Evolutionary conservation across 441 rosid species (phyloP), one percentile per base, ranked within the genome.

Genomic region (Eruca vesicaria): DNA sequence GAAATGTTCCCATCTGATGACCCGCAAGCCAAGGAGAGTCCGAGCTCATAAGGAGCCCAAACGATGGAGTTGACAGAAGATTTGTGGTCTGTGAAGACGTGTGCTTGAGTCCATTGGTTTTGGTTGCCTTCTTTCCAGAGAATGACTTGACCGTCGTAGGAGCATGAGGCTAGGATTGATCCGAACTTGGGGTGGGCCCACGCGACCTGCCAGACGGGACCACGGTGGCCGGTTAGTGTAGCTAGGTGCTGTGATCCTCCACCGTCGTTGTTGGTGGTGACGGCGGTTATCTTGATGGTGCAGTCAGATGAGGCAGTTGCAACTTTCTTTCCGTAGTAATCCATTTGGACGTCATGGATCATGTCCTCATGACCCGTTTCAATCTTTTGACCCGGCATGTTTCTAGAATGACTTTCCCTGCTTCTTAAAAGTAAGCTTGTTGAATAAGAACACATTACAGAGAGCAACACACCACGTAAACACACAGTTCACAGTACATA

Each of bases 181-280:
- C 92, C 92, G 29, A 84, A 89, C 75, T 89, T 89, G 20, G 94
- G 94, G 71, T 89, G 91, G 1, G 91, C 90, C 94, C 90, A 86
- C 7, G 87, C 82, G 29, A 84, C 91, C 71, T 86, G 75, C 94
- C 91, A 89, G 66, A 87, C 91, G 9, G 94, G 91, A 61, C 97
- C 96, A 62, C 78, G 85, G 32, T 90, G 96, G 63, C 96, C 97
- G 0, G 82, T 82, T 81, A 92, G 80, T 10, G 81, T 79, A 33
- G 93, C 89, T 28, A 89, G 88, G 23, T 72, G 93, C 80, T 91
- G 95, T 0, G 90, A 88, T 50, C 81, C 83, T 11, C 50, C 50
- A 41, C 7, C 50, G 50, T 41, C 28, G 43, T 88, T 73, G 20
- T 68, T 88, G 87, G 80, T 87, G 73, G 74, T 84, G 12, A 90